Percentiles rank a stretch among this genome's conserved stretches.
Evolutionary conservation across 164 flowering plant species (phyloP).

Genomic region (Magnolia kwangsiensis): DNA sequence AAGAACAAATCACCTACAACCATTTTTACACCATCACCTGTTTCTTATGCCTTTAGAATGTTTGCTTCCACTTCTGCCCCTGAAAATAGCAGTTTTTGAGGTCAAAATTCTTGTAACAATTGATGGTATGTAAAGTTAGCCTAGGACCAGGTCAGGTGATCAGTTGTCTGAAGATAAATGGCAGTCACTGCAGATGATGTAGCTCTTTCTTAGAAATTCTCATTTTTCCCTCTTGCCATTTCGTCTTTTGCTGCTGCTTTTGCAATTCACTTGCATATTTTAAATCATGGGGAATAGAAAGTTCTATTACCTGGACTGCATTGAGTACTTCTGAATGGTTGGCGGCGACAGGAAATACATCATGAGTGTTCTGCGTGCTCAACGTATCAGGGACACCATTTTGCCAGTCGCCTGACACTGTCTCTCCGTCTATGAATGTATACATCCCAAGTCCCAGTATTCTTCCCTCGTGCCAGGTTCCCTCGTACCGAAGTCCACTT

Average conservation of each 20-base stretch:
- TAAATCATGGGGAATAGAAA: background rate
- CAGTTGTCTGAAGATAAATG: too few species aligned
- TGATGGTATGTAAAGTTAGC: too few species aligned
- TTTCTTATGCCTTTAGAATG: too few species aligned
- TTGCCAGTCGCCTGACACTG: conserved; percentile 88
- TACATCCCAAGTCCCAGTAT: conserved; percentile 85
- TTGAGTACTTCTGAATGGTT: conserved; percentile 54
- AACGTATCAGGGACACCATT: conserved; percentile 66
- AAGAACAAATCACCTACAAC: too few species aligned
- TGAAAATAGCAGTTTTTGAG: too few species aligned
- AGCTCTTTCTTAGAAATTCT: background rate
- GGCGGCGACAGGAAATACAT: conserved; percentile 59
- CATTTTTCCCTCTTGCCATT: background rate
- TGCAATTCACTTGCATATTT: background rate
- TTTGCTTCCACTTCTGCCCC: too few species aligned
- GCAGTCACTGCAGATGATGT: background rate
- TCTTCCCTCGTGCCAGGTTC: conserved; percentile 91
- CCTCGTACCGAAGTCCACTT: conserved; percentile 83
- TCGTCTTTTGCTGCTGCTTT: background rate
- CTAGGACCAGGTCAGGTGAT: too few species aligned
- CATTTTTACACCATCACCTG: too few species aligned
- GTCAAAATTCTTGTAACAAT: too few species aligned
- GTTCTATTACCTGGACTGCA: conserved; percentile 64
- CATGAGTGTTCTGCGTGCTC: conserved; percentile 41
- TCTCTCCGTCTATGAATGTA: conserved; percentile 75